Base-by-base conservation (phyloP, 176 grass and related monocot genomes). In the Aegilops umbellulata region DNA sequence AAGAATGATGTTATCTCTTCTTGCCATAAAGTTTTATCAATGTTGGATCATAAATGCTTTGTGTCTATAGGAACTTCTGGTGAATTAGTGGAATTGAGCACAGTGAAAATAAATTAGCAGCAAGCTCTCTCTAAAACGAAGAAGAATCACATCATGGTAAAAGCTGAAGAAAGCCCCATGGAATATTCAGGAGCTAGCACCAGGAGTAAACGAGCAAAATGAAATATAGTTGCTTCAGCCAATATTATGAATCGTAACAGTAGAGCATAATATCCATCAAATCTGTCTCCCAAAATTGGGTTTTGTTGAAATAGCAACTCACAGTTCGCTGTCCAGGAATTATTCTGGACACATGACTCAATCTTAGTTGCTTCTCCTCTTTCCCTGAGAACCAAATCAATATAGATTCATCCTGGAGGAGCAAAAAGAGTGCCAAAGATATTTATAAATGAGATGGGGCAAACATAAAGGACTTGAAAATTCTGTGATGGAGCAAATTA, bases 281-380 rank as follows among this genome's bases (percentile, higher is more conserved):
- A 86, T 14, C 0, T 39, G 36, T 70, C 32, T 44, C 51, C 31
- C 4, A 12, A 26, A 69, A 3, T 17, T 6, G 51, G 13, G 10
- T 19, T 67, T 69, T 69, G 14, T 13, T 69, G 22, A 69, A 87
- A 79, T 23, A 53, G 23, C 53, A 80, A 85, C 91, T 95, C 79
- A 95, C 93, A 53, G 93, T 95, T 90, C 93, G 86, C 73, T 95
- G 93, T 84, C 93, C 93, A 74, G 93, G 93, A 84, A 95, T 95
- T 87, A 95, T 95, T 91, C 93, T 95, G 62, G 93, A 95, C 38
- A 95, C 93, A 89, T 95, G 93, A 60, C 90, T 95, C 88, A 95
- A 86, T 70, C 90, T 95, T 80, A 95, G 88, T 65, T 92, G 90
- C 60, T 95, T 95, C 85, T 95, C 90, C 79, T 95, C 93, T 92